These are phyloP conservation scores for Hygrocybe punicea DNA, from an alignment of 768 basidiomycete species.

Conservation along the genomic window DNA sequence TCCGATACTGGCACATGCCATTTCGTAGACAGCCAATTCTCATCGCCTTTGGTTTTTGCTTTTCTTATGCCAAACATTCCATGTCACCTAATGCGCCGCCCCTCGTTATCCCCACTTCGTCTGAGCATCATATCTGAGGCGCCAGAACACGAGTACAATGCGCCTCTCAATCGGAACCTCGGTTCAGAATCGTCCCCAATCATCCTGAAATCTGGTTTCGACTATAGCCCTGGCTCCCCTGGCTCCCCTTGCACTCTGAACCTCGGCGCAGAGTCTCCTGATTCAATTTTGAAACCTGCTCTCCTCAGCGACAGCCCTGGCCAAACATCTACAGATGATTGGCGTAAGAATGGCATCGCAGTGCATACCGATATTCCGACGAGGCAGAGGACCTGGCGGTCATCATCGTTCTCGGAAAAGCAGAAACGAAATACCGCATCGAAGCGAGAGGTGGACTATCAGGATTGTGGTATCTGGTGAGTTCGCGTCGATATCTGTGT, in stretches of 20 bases:
- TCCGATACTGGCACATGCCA: no score
- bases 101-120: neutral
- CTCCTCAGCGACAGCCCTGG: neutral
- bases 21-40: neutral
- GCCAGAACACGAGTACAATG: conserved; percentile 1
- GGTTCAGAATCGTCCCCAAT: neutral
- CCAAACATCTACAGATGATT: neutral
- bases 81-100: neutral
- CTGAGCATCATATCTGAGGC: conserved; percentile 2
- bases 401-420: conserved; percentile 9
- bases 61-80: neutral
- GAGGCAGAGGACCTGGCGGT: conserved; percentile 9
- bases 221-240: neutral
- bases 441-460: conserved; percentile 8
- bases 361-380: conserved; percentile 8
- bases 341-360: conserved; percentile 4
- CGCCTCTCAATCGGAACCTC: neutral
- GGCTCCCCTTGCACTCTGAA: neutral
- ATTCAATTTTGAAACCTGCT: conserved; percentile 4
- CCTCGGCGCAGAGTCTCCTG: conserved; percentile 18
- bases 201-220: neutral
- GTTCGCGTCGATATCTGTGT: neutral
- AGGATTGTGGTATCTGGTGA: conserved; percentile 23
- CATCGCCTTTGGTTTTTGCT: neutral
- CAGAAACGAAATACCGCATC: neutral